Evolutionary conservation across 2,329 filamentous ascomycete genomes (phyloP).

Genomic region (Paecilomyces formosus): DNA sequence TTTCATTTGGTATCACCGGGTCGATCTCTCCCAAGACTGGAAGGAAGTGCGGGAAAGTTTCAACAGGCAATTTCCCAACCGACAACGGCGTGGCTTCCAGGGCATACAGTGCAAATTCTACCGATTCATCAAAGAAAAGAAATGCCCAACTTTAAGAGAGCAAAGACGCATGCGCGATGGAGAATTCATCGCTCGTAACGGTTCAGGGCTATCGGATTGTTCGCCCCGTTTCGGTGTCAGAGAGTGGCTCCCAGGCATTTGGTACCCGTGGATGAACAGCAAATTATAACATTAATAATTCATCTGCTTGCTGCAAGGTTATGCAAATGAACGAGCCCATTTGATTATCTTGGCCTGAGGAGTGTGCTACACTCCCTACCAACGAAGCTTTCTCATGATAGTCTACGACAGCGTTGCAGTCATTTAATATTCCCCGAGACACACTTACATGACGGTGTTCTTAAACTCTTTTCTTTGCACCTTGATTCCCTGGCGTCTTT

Average conservation of each 20-base stretch:
- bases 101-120: slow-evolving; percentile 46
- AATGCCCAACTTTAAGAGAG: slow-evolving; percentile 37
- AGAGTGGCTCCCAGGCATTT: slow-evolving; percentile 27
- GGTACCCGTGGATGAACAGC: slow-evolving; percentile 38
- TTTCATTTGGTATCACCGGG: slow-evolving; percentile 45
- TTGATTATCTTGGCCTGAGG: background rate
- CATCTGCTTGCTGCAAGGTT: slow-evolving; percentile 3
- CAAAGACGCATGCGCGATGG: slow-evolving; percentile 33
- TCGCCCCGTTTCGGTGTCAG: slow-evolving; percentile 33
- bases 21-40: slow-evolving; percentile 40
- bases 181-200: slow-evolving; percentile 28
- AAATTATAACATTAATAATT: slow-evolving; percentile 18
- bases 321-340: background rate
- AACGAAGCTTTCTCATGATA: slow-evolving; percentile 6
- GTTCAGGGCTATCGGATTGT: slow-evolving; percentile 15
- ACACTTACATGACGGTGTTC: background rate
- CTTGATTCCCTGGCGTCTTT: background rate
- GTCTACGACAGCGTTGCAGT: slow-evolving; percentile 4
- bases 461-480: background rate
- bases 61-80: slow-evolving; percentile 34
- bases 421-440: slow-evolving; percentile 9
- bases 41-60: slow-evolving; percentile 38
- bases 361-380: background rate
- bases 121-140: slow-evolving; percentile 39
- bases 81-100: slow-evolving; percentile 33